Base-by-base conservation (phyloP, 1,284 basidiomycete genomes). In the Cryptococcus wingfieldii region DNA sequence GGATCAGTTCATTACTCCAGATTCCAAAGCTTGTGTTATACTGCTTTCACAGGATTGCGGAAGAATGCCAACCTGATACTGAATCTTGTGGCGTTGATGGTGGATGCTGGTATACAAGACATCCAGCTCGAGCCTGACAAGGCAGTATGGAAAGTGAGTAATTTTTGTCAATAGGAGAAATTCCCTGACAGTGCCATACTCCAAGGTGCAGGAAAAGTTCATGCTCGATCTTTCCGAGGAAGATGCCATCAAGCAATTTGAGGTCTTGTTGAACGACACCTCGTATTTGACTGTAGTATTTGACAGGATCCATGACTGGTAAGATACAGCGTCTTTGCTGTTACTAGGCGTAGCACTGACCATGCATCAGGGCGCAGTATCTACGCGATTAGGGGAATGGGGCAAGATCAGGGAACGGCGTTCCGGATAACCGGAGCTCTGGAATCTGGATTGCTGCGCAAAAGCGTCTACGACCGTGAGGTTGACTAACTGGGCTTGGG, bases 1-100 rank as follows among this genome's bases (percentile, higher is more conserved):
- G 83, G 88, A 70, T 93, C 93, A 4, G 81, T 86, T 16, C 92
- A 96, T 72, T 96, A 98, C 74, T 83, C 85, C 27, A 86, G 93
- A 38, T 99, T 99, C 84, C 94, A 95, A 77, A 88, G 86, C 62
- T 87, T 96, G 63, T 96, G 92, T 75, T 93, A 94, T 74, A 98
- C 94, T 4, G 95, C 93, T 0, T 98, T 98, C 77, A 90, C 88
- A 55, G 91, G 90, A 67, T 82, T 99, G 53, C 84, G 96, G 60
- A 98, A 98, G 82, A 92, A 88, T 71, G 90, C 95, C n/a, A 98
- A 97, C 78, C 83, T 99, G 43, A 96, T 99, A 56, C 81, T 99
- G 57, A 98, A 98, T 77, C 79, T 98, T 57, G 89, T 98, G 16
- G 88, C 92, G 1, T 83, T 99, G 50, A 98, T 99, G 96, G 88